Evolutionary conservation across 768 basidiomycete genomes (phyloP).

Genomic region (Psilocybe tampanensis): DNA sequence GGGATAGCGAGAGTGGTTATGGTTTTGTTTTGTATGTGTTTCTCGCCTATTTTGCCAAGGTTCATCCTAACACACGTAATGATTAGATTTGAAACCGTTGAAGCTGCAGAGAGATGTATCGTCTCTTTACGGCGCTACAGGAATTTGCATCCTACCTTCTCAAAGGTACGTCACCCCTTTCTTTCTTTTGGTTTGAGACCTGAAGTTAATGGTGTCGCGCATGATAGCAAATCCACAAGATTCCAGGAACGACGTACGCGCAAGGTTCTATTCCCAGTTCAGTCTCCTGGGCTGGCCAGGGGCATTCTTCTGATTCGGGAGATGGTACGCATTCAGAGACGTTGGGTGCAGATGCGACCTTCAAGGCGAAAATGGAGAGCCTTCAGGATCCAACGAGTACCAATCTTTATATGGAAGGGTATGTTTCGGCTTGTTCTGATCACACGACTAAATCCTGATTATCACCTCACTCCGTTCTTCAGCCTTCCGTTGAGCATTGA

Average conservation of each 20-base stretch:
- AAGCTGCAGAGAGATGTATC: slow-evolving; percentile 77
- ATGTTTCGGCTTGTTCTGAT: slow-evolving; percentile 36
- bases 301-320: slow-evolving; percentile 14
- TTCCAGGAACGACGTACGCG: slow-evolving; percentile 73
- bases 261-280: slow-evolving; percentile 26
- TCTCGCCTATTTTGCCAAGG: not conserved
- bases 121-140: slow-evolving; percentile 66
- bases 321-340: slow-evolving; percentile 11
- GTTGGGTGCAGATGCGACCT: slow-evolving; percentile 40
- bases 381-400: slow-evolving; percentile 67
- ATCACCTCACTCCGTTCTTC: not conserved
- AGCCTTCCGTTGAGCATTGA: slow-evolving; percentile 75
- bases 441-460: not conserved
- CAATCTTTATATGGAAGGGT: slow-evolving; percentile 84
- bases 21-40: slow-evolving; percentile 76
- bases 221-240: slow-evolving; percentile 69
- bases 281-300: slow-evolving; percentile 22
- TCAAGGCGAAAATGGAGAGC: slow-evolving; percentile 82
- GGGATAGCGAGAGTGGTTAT: slow-evolving; percentile 73
- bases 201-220: not conserved
- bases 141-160: slow-evolving; percentile 85
- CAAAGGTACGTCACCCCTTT: slow-evolving; percentile 68
- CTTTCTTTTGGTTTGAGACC: not conserved
- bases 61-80: slow-evolving; percentile 4
- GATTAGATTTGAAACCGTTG: slow-evolving; percentile 64